Base-by-base conservation (phyloP, 441 rosid genomes). In the Gossypium aridum region DNA sequence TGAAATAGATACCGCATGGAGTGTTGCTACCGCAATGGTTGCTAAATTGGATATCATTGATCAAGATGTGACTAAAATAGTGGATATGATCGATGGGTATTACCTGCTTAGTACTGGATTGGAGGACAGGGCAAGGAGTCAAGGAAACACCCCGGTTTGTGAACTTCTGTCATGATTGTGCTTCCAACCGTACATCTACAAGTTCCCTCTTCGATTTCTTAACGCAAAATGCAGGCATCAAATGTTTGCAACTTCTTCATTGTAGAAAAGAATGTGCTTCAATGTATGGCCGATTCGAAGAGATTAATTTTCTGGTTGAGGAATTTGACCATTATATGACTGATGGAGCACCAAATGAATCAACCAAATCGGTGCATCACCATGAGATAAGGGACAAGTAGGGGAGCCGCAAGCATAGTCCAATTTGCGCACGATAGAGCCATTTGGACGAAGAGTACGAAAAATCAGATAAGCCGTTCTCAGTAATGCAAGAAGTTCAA, bases 11-110 rank as follows among this genome's bases (percentile, higher is more conserved):
- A 90, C 96, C 39, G 97, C 98, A 28, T 77, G 85, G 10, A 91
- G 91, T 34, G 98, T 92, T 49, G 97, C 99, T 12, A 85, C 88
- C 8, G 98, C 91, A 84, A 92, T 95, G 99, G 93, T 92, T 22
- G 91, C 90, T 6, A 98, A 92, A 68, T 83, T 91, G 56, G 99
- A 95, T 82, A 87, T 95, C 64, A 87, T 82, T 1, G 92, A 87
- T 71, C 87, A 85, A 61, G 95, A 93, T 26, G 95, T 85, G 75
- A 87, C 89, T 9, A 89, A 83, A 67, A 95, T 95, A 75, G 92
- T 98, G 0, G 89, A 88, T 43, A 91, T 87, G 90, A 95, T 95
- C 10, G 97, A 93, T 73, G 93, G 49, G 99, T 89, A 83, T 95
- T 73, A 84, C 88, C 78, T 83, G 88, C 51, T 72, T 91, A 76